Evolutionary conservation across 1,139 yeast genomes (phyloP).

Genomic region (Protomyces macrosporus): DNA sequence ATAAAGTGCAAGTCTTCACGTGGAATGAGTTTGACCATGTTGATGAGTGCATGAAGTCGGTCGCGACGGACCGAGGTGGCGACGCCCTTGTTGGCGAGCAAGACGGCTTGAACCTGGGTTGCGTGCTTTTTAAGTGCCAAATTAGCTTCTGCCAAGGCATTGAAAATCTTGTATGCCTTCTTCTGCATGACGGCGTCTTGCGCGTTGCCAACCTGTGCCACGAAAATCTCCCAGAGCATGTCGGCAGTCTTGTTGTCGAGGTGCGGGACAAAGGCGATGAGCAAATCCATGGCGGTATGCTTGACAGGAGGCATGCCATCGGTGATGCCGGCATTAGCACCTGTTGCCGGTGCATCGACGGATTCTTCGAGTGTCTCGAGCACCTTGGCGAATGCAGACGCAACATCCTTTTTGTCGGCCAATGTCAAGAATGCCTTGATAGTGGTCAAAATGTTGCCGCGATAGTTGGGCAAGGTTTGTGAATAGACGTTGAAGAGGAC

Average conservation of each 20-base stretch:
- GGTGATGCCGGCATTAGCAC: slow-evolving; percentile 38
- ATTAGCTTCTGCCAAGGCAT: slow-evolving; percentile 61
- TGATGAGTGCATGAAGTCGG: slow-evolving; percentile 56
- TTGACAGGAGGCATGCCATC: slow-evolving; percentile 52
- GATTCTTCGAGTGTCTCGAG: slow-evolving; percentile 71
- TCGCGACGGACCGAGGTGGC: slow-evolving; percentile 36
- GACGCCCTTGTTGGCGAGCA: slow-evolving; percentile 36
- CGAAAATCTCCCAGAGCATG: slow-evolving; percentile 73
- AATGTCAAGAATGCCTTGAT: slow-evolving; percentile 74
- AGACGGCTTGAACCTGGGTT: slow-evolving; percentile 42
- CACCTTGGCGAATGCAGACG: slow-evolving; percentile 75
- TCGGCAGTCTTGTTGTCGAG: slow-evolving; percentile 66
- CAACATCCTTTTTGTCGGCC: slow-evolving; percentile 61
- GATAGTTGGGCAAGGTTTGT: slow-evolving; percentile 74
- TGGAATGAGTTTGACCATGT: slow-evolving; percentile 55
- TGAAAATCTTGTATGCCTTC: slow-evolving; percentile 76
- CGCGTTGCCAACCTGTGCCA: slow-evolving; percentile 54
- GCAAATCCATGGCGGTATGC: slow-evolving; percentile 83
- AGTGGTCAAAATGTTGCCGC: slow-evolving; percentile 79
- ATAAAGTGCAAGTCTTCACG: slow-evolving; percentile 51
- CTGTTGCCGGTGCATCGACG: slow-evolving; percentile 53
- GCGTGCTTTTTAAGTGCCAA: slow-evolving; percentile 46
- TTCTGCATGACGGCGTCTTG: slow-evolving; percentile 71
- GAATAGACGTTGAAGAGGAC: slow-evolving; percentile 87
- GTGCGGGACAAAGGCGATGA: slow-evolving; percentile 79